phyloP scores from a whole-genome alignment of 2,329 filamentous ascomycete genomes.

The Hypoxylon sp. region DNA sequence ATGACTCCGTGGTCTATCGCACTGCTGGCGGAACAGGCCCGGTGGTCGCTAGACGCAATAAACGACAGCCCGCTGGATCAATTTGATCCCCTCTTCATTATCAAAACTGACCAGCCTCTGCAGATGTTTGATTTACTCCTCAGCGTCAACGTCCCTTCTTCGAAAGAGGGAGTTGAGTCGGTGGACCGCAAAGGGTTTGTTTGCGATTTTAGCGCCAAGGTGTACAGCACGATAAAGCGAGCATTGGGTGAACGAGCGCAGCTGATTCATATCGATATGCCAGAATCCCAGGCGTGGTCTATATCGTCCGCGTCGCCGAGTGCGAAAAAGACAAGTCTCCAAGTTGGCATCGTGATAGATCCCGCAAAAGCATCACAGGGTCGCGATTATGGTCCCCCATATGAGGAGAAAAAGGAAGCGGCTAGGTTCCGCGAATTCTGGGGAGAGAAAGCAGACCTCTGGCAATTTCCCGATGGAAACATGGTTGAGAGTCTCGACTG shows the following conservation, averaged over 20 bases:
- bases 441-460: conserved; percentile 91
- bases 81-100: conserved; percentile 86
- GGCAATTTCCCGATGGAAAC: conserved; percentile 93
- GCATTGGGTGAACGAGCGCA: conserved; percentile 80
- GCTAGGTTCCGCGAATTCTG: conserved; percentile 88
- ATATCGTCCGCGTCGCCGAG: conserved; percentile 51
- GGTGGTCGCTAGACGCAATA: conserved; percentile 76
- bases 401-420: conserved; percentile 85
- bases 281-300: conserved; percentile 55
- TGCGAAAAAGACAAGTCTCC: conserved; percentile 52
- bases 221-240: conserved; percentile 71
- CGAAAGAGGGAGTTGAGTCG: conserved; percentile 37
- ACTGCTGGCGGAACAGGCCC: conserved; percentile 77
- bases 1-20: conserved; percentile 87
- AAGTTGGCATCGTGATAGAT: conserved; percentile 77
- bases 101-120: conserved; percentile 61
- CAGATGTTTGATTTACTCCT: conserved; percentile 64
- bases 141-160: conserved; percentile 42
- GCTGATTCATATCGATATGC: conserved; percentile 67
- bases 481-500: conserved; percentile 94
- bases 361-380: conserved; percentile 74
- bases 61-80: conserved; percentile 78
- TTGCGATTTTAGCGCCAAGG: conserved; percentile 60
- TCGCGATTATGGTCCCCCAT: conserved; percentile 87
- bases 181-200: conserved; percentile 55